Evolutionary conservation across 2,329 filamentous ascomycete species (phyloP).

Genomic region (Raffaelea ambrosiae): DNA sequence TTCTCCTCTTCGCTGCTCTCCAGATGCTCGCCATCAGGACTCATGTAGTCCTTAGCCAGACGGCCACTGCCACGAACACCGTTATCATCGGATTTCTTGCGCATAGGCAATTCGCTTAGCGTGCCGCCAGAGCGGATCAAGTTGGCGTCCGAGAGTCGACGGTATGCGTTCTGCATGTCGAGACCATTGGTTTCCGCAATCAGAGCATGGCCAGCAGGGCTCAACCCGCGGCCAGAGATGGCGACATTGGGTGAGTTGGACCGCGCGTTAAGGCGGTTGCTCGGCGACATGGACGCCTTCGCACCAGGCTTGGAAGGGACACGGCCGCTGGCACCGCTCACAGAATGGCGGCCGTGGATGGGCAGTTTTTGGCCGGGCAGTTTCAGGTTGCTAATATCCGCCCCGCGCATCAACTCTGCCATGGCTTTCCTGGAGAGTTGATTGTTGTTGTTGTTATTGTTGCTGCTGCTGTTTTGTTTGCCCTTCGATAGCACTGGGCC

Average conservation of each 20-base stretch:
- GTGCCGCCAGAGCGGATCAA: conserved; percentile 55
- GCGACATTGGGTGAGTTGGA: conserved; percentile 36
- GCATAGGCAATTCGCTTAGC: conserved; percentile 51
- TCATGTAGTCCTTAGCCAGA: conserved; percentile 59
- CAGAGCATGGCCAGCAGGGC: conserved; percentile 30
- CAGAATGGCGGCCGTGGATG: conserved; percentile 31
- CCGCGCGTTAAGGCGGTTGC: conserved; percentile 38
- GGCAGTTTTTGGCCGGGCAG: conserved; percentile 32
- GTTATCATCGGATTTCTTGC: conserved; percentile 31
- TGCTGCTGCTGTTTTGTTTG: conserved; percentile 29
- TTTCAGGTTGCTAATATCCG: conserved; percentile 40
- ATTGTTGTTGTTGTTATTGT: conserved; percentile 9
- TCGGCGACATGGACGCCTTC: conserved; percentile 41
- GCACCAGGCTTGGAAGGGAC: conserved; percentile 27
- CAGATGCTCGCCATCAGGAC: conserved; percentile 57
- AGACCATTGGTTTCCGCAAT: conserved; percentile 54
- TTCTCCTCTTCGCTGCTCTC: conserved; percentile 59
- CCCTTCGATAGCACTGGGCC: conserved; percentile 42
- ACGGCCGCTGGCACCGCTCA: conserved; percentile 14
- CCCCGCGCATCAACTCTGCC: conserved; percentile 44
- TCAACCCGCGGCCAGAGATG: conserved; percentile 23
- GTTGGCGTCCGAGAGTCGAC: conserved; percentile 63
- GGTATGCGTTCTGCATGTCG: conserved; percentile 62
- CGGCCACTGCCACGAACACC: conserved; percentile 35
- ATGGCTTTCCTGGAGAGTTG: conserved; percentile 26